Evolutionary conservation across 768 basidiomycete genomes (phyloP), one percentile per base, ranked within the genome.

Genomic region (Lentinula detonsa): DNA sequence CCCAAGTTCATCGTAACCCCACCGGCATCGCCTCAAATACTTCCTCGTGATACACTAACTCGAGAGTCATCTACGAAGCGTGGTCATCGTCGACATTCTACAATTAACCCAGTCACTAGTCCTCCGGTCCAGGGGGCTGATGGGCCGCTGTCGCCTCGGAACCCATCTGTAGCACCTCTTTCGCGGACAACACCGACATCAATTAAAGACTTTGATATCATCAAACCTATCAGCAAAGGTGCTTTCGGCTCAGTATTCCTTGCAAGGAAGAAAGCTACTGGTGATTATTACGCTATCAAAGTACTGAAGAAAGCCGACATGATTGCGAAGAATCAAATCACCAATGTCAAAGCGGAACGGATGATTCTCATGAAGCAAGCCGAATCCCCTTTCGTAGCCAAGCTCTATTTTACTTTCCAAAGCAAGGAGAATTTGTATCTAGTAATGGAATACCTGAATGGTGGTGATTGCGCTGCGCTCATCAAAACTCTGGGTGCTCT

Each of bases 231-330:
- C 71, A 94, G 91, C 72, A 98, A 98, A 70, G 97, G 97, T 57
- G 97, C 97, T 1, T 98, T 99, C 71, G 97, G 97, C 15, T 95
- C 95, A 8, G 97, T 99, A 58, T 99, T 97, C 74, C 82, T 99
- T 57, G 93, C 97, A 46, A 98, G 96, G 80, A 99, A 99, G 83
- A 95, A 93, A 68, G 90, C 84, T 5, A 99, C 97, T 2, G 97
- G 97, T 57, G 97, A 98, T 74, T 98, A 98, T 74, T 99, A 90
- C 75, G 97, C 97, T 31, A 96, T 99, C 85, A 99, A 99, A 75
- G 95, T 98, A n/a, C 76, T 99, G 71, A 98, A 96, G 79, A 99
- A 99, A 78, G 93, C 95, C n/a, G 97, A 99, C 75, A 99, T 99
- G 97, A 98, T 99, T 72, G 93, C 97, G 43, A 99, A 99, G 84